A percentile compares a stretch with the other conserved stretches of the same genome.
These are phyloP conservation scores for Puccinia triticina DNA, from an alignment of 1,284 basidiomycete species.

Conservation along the genomic window DNA sequence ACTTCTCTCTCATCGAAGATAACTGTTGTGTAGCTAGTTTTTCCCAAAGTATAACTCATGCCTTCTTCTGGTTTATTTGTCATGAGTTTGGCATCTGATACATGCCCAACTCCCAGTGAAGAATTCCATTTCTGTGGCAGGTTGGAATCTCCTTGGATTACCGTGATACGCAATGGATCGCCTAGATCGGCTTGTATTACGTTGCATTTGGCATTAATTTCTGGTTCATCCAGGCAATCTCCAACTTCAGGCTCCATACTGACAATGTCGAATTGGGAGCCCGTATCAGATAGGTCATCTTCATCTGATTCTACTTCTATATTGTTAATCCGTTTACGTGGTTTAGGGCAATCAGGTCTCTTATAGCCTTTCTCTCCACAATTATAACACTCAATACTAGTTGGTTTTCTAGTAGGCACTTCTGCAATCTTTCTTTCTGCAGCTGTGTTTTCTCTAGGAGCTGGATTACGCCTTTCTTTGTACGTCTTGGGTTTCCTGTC, in stretches of 20 bases:
- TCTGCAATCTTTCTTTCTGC: too few species aligned
- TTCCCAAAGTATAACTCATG: constrained; percentile 1
- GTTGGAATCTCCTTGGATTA: background rate
- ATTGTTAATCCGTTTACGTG: too few species aligned
- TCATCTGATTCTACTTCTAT: too few species aligned
- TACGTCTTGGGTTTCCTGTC: too few species aligned
- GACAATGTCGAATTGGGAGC: background rate
- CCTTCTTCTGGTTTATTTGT: background rate
- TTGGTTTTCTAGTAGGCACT: too few species aligned
- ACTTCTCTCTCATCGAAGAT: background rate
- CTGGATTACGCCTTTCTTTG: too few species aligned
- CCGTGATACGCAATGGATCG: background rate
- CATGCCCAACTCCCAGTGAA: background rate
- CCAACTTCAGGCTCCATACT: too few species aligned
- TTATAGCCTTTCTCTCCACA: too few species aligned
- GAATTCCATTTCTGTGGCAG: background rate
- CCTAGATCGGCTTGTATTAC: background rate
- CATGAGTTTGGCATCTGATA: background rate
- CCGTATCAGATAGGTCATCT: too few species aligned
- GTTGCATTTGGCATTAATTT: background rate
- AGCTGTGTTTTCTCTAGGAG: too few species aligned
- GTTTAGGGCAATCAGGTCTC: too few species aligned
- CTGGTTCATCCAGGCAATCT: background rate
- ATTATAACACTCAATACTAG: too few species aligned
- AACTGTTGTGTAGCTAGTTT: background rate